Percentiles rank a stretch among this genome's conserved stretches.
These are phyloP conservation scores for Penicillium desertorum DNA, from an alignment of 495 filamentous ascomycete genomes.

Conservation along the genomic window DNA sequence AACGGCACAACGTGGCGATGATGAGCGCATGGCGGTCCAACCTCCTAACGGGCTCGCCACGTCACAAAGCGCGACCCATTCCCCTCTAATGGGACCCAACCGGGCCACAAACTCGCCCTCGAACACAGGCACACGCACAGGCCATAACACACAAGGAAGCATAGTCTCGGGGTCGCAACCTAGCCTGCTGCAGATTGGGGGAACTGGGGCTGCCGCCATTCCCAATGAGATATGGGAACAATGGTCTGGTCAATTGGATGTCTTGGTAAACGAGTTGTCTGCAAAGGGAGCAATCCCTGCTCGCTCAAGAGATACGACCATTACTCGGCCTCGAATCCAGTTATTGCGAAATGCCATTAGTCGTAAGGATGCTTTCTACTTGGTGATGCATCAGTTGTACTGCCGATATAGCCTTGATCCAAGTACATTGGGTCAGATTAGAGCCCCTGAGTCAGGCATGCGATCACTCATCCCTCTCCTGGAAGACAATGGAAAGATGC, in stretches of 20 bases:
- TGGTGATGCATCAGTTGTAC: slow-evolving; percentile 68
- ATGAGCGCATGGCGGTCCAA: slow-evolving; percentile 5
- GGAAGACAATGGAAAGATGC: slow-evolving; percentile 19
- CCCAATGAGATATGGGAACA: slow-evolving; percentile 10
- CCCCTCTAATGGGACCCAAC: not conserved
- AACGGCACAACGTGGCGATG: not conserved
- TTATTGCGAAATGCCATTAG: slow-evolving; percentile 59
- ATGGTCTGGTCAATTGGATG: slow-evolving; percentile 17
- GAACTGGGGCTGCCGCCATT: not conserved
- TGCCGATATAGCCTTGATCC: slow-evolving; percentile 47
- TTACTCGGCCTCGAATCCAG: slow-evolving; percentile 45
- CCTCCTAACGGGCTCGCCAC: not conserved
- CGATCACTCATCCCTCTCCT: not conserved
- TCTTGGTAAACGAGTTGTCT: slow-evolving; percentile 11
- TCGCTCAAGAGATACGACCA: not conserved
- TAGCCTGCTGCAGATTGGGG: not conserved
- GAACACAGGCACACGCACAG: not conserved
- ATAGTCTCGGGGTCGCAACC: not conserved
- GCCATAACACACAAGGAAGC: not conserved
- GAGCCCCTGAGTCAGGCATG: slow-evolving; percentile 2
- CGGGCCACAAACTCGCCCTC: not conserved
- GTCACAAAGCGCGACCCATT: not conserved
- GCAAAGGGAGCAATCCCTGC: not conserved
- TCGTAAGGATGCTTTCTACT: slow-evolving; percentile 58
- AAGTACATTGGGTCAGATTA: slow-evolving; percentile 5